A percentile compares a stretch with the other conserved stretches of the same genome.
phyloP scores from a whole-genome alignment of 2,329 filamentous ascomycete species.

The Fusarium verrucosum region DNA sequence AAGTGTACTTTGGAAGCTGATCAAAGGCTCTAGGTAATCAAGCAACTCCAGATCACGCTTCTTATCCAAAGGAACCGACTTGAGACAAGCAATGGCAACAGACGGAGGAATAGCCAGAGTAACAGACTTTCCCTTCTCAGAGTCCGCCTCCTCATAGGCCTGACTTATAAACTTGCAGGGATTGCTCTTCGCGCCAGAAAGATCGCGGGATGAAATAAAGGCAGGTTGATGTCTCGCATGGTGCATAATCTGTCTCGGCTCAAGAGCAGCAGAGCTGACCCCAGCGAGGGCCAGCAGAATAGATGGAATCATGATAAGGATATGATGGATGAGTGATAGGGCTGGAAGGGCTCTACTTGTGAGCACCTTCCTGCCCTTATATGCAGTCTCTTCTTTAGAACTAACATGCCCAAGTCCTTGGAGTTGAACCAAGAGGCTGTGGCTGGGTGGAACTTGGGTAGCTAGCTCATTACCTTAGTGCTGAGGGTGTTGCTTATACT shows the following conservation, averaged over 20 bases:
- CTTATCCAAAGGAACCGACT: conserved; percentile 41
- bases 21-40: conserved; percentile 33
- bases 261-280: conserved; percentile 29
- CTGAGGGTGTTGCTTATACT: conserved; percentile 2
- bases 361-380: conserved; percentile 25
- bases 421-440: neutral
- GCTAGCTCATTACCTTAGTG: too few species aligned
- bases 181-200: conserved; percentile 15
- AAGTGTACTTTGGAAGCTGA: conserved; percentile 39
- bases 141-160: conserved; percentile 21
- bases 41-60: conserved; percentile 38
- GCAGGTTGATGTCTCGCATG: conserved; percentile 25
- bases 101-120: conserved; percentile 32
- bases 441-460: conserved; percentile 9
- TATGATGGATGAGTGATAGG: neutral
- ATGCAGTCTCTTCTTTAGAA: conserved; percentile 1
- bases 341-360: neutral
- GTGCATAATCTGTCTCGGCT: conserved; percentile 37
- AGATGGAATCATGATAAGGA: conserved; percentile 29
- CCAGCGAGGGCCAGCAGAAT: conserved; percentile 35
- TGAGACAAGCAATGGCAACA: conserved; percentile 37
- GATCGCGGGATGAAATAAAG: conserved; percentile 25
- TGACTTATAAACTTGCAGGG: conserved; percentile 36
- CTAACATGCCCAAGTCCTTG: neutral
- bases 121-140: conserved; percentile 6